Conservation (phyloP, 2,329 filamentous ascomycete genomes). For the Pyrenochaeta sp. region DNA sequence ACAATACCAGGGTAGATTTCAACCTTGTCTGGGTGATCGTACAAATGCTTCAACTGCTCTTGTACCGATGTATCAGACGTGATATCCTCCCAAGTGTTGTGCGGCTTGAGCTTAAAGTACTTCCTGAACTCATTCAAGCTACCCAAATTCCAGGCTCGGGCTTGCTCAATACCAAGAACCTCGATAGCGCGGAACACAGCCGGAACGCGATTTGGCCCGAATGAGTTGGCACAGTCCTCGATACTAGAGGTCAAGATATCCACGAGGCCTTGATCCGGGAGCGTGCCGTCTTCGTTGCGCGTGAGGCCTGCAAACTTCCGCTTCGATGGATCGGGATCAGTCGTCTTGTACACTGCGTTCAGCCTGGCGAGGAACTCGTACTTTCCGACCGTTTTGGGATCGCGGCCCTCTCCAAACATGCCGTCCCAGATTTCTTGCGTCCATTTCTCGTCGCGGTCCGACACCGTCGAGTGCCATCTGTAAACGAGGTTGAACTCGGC, state of each 20-base stretch:
- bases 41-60: conserved; percentile 64
- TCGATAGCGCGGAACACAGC: conserved; percentile 77
- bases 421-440: conserved; percentile 64
- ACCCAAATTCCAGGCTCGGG: conserved; percentile 77
- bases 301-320: conserved; percentile 72
- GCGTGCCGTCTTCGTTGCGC: conserved; percentile 71
- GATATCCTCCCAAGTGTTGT: conserved; percentile 83
- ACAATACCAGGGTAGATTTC: conserved; percentile 83
- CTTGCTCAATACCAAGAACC: conserved; percentile 80
- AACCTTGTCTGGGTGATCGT: conserved; percentile 80
- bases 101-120: conserved; percentile 78
- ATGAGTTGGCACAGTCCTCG: conserved; percentile 73
- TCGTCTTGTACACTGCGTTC: conserved; percentile 65
- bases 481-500: conserved; percentile 91
- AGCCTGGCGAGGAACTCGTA: conserved; percentile 69
- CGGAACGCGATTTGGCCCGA: conserved; percentile 73
- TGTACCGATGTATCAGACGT: conserved; percentile 77
- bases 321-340: conserved; percentile 71
- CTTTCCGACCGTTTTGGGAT: conserved; percentile 61
- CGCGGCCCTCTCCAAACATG: conserved; percentile 57
- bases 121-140: conserved; percentile 86
- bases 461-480: conserved; percentile 84
- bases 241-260: conserved; percentile 72
- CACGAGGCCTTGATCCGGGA: conserved; percentile 78
- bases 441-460: conserved; percentile 79